Base-by-base conservation (phyloP, 352 stramenopile species). In the Pythium dissimile region DNA sequence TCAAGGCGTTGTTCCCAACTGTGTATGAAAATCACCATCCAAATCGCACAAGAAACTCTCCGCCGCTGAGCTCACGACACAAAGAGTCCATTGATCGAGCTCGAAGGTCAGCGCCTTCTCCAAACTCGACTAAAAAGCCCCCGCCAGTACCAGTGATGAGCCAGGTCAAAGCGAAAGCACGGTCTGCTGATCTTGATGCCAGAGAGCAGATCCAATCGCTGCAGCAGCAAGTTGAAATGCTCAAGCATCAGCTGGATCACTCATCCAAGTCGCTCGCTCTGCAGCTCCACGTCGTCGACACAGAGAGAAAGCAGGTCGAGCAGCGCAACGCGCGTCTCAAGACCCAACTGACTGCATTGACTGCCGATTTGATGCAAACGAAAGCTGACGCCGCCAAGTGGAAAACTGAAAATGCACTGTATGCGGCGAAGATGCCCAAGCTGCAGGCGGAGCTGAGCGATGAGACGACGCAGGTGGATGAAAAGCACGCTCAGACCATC, bases 331-430 rank as follows among this genome's bases (percentile, higher is more conserved):
- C 62, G 45, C 72, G 72, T 1, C 65, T 82, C 13, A 79, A 75
- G 51, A 59, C 50, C 1, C 75, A 80, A 28, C 34, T 82, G 18
- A 43, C 59, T 2, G 26, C 54, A 9, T 30, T 66, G 1, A 78
- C 59, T 11, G 35, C 63, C 28, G 66, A 77, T 59, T 46, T 85
- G 2, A 61, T 78, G 30, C 72, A 72, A 5, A 67, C 65, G 1
- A 80, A 71, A 18, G 59, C 72, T 16, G 67, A 82, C 44, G 62
- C 66, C 18, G 63, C 62, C 9, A 74, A 73, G 18, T 66, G 75
- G 15, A 69, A 72, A 41, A 73, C 66, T 1, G 75, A 82, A n/a
- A 85, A 80, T 28, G 72, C 80, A 34, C 42, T 85, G 11, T 85
- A 80, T 27, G 66, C 75, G 7, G 53, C 65, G 7, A 82, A 77